These are phyloP conservation scores for Trichoderma sp. DNA, from an alignment of 2,329 filamentous ascomycete species.

Conservation along the genomic window DNA sequence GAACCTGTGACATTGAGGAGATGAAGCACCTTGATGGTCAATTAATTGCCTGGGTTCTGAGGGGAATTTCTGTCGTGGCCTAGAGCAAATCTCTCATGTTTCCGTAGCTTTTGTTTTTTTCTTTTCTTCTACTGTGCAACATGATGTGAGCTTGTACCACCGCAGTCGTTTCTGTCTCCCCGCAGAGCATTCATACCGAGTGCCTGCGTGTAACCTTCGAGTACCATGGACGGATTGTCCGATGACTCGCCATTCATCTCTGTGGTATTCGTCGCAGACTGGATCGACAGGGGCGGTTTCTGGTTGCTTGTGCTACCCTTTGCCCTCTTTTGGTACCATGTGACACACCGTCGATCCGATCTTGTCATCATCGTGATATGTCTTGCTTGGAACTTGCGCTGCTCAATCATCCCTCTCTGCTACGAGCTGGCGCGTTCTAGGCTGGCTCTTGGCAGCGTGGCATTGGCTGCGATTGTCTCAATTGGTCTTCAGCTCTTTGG, in stretches of 20 bases:
- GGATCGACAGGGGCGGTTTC: conserved; percentile 23
- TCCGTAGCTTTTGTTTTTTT: not conserved
- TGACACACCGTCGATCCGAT: conserved; percentile 30
- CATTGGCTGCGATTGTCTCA: not conserved
- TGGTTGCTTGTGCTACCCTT: not conserved
- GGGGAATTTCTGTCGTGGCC: not conserved
- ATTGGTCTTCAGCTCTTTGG: not conserved
- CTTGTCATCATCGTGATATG: conserved; percentile 30
- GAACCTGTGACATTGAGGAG: not conserved
- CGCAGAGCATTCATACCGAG: not conserved
- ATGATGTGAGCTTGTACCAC: not conserved
- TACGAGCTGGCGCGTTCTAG: not conserved
- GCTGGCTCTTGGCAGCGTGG: not conserved
- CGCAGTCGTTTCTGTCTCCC: not conserved
- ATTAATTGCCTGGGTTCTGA: conserved; percentile 6
- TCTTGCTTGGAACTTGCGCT: conserved; percentile 25
- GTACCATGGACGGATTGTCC: conserved; percentile 31
- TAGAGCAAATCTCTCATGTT: not conserved
- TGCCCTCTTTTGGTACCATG: conserved; percentile 10
- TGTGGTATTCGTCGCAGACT: conserved; percentile 27
- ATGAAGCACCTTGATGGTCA: conserved; percentile 33
- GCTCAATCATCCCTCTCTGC: not conserved
- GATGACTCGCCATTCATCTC: conserved; percentile 29
- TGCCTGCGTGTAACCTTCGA: not conserved
- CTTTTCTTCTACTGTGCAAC: not conserved